These are phyloP conservation scores for Pterocarpus macrocarpus DNA, from an alignment of 306 rosid genomes.

Conservation along the genomic window DNA sequence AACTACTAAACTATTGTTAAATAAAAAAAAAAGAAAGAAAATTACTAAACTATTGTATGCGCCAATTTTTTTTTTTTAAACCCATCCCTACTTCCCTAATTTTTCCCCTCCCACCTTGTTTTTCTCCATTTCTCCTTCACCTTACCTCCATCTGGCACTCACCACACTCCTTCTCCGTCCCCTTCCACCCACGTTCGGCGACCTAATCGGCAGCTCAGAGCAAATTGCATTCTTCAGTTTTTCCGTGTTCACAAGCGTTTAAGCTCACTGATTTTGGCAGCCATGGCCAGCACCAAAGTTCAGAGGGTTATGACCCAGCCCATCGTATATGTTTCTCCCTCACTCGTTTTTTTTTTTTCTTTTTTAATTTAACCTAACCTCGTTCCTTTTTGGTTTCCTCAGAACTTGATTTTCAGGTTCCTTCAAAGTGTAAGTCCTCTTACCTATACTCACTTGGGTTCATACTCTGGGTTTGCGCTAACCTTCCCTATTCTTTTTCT, in stretches of 20 bases:
- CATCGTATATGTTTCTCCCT: conserved; percentile 57
- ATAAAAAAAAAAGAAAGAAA: too few species aligned
- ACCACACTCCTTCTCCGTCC: too few species aligned
- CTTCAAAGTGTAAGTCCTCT: conserved; percentile 79
- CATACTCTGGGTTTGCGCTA: not conserved
- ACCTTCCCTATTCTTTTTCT: not conserved
- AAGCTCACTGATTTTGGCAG: conserved; percentile 8
- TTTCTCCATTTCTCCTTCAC: too few species aligned
- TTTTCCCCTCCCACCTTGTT: too few species aligned
- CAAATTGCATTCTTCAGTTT: too few species aligned
- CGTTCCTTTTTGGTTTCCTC: conserved; percentile 22
- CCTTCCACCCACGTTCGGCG: too few species aligned
- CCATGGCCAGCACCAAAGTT: conserved; percentile 95
- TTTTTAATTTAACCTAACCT: not conserved
- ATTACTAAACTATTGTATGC: too few species aligned
- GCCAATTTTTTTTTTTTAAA: too few species aligned
- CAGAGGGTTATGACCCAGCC: conserved; percentile 99
- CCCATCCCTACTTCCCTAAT: too few species aligned
- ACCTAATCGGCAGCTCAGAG: too few species aligned
- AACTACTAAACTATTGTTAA: too few species aligned
- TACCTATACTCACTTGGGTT: not conserved
- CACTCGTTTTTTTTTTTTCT: not conserved
- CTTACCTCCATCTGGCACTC: too few species aligned
- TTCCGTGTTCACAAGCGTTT: not conserved
- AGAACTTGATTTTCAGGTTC: conserved; percentile 94